phyloP scores from a whole-genome alignment of 768 basidiomycete genomes.

The Gymnopilus dilepis region DNA sequence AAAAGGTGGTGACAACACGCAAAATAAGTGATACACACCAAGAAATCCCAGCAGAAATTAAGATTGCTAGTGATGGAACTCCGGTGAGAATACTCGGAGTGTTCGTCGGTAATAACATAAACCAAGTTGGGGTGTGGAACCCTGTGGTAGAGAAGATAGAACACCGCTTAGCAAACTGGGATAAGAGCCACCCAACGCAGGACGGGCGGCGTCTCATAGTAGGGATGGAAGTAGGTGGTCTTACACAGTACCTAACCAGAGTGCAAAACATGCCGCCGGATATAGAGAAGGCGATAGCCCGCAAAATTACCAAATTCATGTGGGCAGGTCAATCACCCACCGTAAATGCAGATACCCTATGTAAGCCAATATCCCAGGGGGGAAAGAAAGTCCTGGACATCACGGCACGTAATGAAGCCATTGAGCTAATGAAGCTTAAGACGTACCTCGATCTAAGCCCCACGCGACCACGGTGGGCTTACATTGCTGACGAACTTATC shows the following conservation, averaged over 20 bases:
- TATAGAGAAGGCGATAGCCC: conserved; percentile 26
- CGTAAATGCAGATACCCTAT: conserved; percentile 25
- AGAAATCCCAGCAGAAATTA: conserved; percentile 24
- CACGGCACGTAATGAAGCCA: conserved; percentile 31
- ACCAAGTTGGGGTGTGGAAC: conserved; percentile 30
- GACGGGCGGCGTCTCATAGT: conserved; percentile 28
- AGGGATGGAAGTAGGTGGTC: conserved; percentile 31
- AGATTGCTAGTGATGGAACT: conserved; percentile 35
- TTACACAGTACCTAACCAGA: conserved; percentile 39
- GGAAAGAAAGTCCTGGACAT: conserved; percentile 33
- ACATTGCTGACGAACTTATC: conserved; percentile 31
- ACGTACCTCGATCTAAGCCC: conserved; percentile 23
- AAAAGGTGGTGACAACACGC: too few species aligned
- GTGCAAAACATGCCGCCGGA: conserved; percentile 42
- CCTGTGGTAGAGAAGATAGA: conserved; percentile 33
- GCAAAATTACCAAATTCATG: conserved; percentile 31
- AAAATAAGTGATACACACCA: background rate
- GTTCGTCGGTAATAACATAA: conserved; percentile 33
- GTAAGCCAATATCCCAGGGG: conserved; percentile 22
- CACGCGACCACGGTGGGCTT: conserved; percentile 33
- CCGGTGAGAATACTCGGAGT: conserved; percentile 37
- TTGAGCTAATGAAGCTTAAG: conserved; percentile 29
- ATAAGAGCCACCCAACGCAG: conserved; percentile 31
- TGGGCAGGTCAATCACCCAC: conserved; percentile 25
- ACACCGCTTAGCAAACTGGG: conserved; percentile 27